phyloP scores from a whole-genome alignment of 768 basidiomycete genomes.

The Hygrocybe coccinea region DNA sequence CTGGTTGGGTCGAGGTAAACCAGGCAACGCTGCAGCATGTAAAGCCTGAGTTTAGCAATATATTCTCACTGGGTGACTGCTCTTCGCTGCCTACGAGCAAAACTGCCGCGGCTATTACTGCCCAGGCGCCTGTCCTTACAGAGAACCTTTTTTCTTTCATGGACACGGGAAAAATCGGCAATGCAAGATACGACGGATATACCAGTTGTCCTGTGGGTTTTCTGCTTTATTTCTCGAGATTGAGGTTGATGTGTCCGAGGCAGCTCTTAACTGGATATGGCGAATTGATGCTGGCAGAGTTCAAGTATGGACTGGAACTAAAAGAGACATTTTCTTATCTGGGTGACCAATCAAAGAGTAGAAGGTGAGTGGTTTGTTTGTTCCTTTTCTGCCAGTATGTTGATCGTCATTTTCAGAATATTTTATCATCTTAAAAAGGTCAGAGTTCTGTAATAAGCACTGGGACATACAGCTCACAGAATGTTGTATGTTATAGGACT shows the following conservation, averaged over 20 bases:
- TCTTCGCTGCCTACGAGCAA: slow-evolving; percentile 91
- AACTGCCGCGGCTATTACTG: slow-evolving; percentile 91
- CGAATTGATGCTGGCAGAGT: slow-evolving; percentile 83
- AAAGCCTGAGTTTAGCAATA: slow-evolving; percentile 73
- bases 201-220: slow-evolving; percentile 72
- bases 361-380: slow-evolving; percentile 47
- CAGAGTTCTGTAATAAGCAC: slow-evolving; percentile 7
- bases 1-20: slow-evolving; percentile 89
- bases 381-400: background rate
- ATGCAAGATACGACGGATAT: slow-evolving; percentile 81
- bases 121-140: slow-evolving; percentile 83
- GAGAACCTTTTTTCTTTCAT: slow-evolving; percentile 81
- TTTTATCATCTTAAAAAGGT: slow-evolving; percentile 91
- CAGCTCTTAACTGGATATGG: slow-evolving; percentile 80
- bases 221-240: background rate
- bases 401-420: slow-evolving; percentile 35
- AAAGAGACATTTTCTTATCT: slow-evolving; percentile 78
- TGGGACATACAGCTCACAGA: background rate
- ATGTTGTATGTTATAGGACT: slow-evolving; percentile 32
- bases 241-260: slow-evolving; percentile 5
- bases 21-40: slow-evolving; percentile 74
- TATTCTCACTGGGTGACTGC: slow-evolving; percentile 91
- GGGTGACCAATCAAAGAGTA: slow-evolving; percentile 65
- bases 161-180: slow-evolving; percentile 63
- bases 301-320: slow-evolving; percentile 86